These are phyloP conservation scores for Westerdykella sp. DNA, from an alignment of 2,329 filamentous ascomycete species.

Conservation along the genomic window DNA sequence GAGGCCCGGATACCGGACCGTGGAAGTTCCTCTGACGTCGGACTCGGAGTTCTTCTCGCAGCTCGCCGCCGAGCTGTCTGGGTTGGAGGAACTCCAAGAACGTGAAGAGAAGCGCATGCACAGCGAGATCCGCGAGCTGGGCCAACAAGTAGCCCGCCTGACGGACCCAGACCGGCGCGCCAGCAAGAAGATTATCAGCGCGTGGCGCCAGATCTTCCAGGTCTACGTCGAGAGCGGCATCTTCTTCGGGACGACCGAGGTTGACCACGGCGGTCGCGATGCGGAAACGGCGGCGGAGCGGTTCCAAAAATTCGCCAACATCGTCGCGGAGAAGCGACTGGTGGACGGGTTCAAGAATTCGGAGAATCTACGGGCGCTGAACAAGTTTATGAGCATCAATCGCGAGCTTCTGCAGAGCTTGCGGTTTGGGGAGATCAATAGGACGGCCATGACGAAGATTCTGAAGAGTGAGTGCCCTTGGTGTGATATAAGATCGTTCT, in stretches of 20 bases:
- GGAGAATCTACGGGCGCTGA: constrained; percentile 59
- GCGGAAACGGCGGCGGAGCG: constrained; percentile 61
- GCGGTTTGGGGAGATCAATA: constrained; percentile 79
- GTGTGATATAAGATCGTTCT: constrained; percentile 4
- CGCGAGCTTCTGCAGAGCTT: constrained; percentile 69
- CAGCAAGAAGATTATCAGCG: constrained; percentile 58
- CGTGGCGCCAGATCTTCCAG: constrained; percentile 76
- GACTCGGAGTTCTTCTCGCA: constrained; percentile 75
- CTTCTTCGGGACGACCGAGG: constrained; percentile 74
- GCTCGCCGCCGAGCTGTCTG: constrained; percentile 63
- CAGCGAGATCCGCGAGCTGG: constrained; percentile 57
- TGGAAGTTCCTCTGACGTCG: constrained; percentile 72
- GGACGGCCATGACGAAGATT: constrained; percentile 71
- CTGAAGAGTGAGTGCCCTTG: constrained; percentile 61
- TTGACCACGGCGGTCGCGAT: constrained; percentile 60
- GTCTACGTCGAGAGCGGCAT: constrained; percentile 72
- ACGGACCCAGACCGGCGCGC: constrained; percentile 59
- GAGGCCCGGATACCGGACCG: constrained; percentile 34
- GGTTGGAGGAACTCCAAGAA: constrained; percentile 62
- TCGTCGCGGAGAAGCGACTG: constrained; percentile 56
- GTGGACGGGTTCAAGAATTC: constrained; percentile 57
- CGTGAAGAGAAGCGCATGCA: constrained; percentile 60
- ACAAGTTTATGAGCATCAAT: constrained; percentile 67
- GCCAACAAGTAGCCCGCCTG: constrained; percentile 57
- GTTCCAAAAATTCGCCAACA: constrained; percentile 65